Conservation (phyloP, 2,329 filamentous ascomycete species). For the Lasiodiplodia sp. region DNA sequence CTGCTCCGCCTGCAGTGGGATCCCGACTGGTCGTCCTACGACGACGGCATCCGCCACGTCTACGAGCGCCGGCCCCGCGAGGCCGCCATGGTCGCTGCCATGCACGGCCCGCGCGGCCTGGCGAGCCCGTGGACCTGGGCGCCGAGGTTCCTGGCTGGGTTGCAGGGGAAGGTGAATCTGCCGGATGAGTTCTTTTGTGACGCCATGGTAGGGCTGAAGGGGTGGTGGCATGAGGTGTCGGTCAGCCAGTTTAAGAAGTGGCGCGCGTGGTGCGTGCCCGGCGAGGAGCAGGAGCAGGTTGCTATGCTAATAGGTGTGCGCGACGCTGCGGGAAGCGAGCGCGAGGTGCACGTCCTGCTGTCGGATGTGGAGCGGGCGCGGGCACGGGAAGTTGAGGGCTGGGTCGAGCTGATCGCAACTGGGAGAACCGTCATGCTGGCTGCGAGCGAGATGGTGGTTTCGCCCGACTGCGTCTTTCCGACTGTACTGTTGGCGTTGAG, state of each 20-base stretch:
- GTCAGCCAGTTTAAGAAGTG: not conserved
- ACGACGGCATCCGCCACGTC: not conserved
- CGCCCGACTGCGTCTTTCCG: not conserved
- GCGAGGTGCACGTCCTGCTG: not conserved
- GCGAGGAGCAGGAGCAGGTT: not conserved
- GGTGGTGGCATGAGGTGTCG: not conserved
- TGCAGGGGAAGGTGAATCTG: not conserved
- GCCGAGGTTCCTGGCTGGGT: too few species aligned
- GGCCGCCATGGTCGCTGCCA: not conserved
- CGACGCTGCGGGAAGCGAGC: not conserved
- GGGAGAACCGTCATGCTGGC: not conserved
- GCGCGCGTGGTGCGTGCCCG: not conserved
- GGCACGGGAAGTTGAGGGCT: not conserved
- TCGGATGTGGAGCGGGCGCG: not conserved
- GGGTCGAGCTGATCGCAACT: not conserved
- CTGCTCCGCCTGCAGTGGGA: not conserved
- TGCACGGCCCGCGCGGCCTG: not conserved
- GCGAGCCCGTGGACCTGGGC: not conserved
- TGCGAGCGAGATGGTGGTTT: not conserved
- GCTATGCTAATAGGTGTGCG: not conserved
- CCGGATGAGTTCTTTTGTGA: not conserved
- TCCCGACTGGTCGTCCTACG: not conserved
- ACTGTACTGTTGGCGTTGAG: not conserved
- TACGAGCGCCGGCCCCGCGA: not conserved
- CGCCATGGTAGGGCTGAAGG: not conserved